Percentiles rank a stretch among this genome's conserved stretches.
Evolutionary conservation across 1,284 basidiomycete genomes (phyloP).

Genomic region (Cerrena zonata): DNA sequence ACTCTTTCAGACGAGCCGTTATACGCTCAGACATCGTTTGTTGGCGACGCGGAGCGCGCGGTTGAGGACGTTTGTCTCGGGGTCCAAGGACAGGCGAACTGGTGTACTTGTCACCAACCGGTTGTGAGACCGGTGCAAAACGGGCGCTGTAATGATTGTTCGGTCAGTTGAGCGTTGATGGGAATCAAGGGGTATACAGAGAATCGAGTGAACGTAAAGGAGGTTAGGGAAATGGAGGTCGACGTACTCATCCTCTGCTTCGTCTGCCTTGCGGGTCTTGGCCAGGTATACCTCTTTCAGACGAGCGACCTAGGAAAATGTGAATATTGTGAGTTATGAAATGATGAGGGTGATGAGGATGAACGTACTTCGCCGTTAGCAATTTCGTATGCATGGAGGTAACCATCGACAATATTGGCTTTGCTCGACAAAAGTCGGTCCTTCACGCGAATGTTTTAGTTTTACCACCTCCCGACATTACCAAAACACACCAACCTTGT

Average conservation of each 20-base stretch:
- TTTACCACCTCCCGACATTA: not conserved
- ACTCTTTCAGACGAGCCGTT: constrained; percentile 65
- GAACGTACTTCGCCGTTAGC: constrained; percentile 49
- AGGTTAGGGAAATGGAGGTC: constrained; percentile 5
- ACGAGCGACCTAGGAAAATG: constrained; percentile 45
- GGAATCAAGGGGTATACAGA: not conserved
- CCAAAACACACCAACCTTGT: constrained; percentile 45
- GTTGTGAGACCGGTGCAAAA: constrained; percentile 66
- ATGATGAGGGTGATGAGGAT: not conserved
- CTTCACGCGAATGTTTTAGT: constrained; percentile 28
- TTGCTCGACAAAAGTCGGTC: constrained; percentile 55
- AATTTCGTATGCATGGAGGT: constrained; percentile 67
- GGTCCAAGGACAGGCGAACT: constrained; percentile 64
- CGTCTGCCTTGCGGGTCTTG: constrained; percentile 77
- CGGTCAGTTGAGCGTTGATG: not conserved
- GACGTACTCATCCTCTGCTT: constrained; percentile 84
- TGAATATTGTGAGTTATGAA: not conserved
- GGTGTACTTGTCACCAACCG: constrained; percentile 64
- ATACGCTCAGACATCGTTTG: constrained; percentile 75
- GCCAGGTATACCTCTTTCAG: constrained; percentile 72
- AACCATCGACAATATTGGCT: constrained; percentile 57
- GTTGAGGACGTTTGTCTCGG: constrained; percentile 39
- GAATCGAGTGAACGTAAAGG: no score
- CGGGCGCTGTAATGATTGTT: constrained; percentile 46
- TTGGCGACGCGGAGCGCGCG: constrained; percentile 47